Conservation (phyloP, 1,284 basidiomycete species). For the Earliella scabrosa region DNA sequence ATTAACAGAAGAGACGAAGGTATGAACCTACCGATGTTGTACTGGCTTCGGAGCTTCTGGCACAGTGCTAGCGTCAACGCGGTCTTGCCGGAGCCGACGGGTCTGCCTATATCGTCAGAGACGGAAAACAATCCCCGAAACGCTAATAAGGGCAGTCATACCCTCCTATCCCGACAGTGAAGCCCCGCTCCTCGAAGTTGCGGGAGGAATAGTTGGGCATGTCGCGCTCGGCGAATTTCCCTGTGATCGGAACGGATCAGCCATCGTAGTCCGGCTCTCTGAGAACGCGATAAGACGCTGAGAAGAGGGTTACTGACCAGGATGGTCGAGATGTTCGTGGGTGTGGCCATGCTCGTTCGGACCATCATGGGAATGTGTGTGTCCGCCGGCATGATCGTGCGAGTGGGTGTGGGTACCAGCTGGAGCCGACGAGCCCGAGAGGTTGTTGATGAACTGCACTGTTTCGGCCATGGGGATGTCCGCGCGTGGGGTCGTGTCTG, state of each 20-base stretch:
- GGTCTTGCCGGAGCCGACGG: constrained; percentile 98
- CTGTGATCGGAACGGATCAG: constrained; percentile 44
- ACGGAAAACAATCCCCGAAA: not conserved
- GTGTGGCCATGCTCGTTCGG: constrained; percentile 86
- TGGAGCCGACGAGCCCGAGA: constrained; percentile 40
- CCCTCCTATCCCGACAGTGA: constrained; percentile 98
- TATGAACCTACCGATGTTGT: constrained; percentile 84
- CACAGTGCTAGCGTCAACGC: constrained; percentile 95
- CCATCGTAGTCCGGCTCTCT: too few species aligned
- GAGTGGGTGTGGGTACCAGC: constrained; percentile 43
- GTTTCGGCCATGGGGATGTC: constrained; percentile 23
- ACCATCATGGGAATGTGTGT: constrained; percentile 48
- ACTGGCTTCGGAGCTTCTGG: constrained; percentile 77
- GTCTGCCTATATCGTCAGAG: constrained; percentile 48
- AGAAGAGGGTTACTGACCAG: too few species aligned
- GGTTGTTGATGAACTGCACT: constrained; percentile 76
- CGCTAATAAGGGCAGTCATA: constrained; percentile 36
- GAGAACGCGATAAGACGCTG: too few species aligned
- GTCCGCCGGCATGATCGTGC: constrained; percentile 35
- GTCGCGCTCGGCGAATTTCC: constrained; percentile 92
- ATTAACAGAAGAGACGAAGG: too few species aligned
- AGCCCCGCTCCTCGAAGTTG: constrained; percentile 92
- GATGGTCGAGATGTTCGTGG: constrained; percentile 87
- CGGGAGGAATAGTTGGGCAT: constrained; percentile 86
- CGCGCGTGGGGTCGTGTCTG: too few species aligned